Conservation (phyloP, 176 grass and related monocot species). For the Luzula sylvatica region DNA sequence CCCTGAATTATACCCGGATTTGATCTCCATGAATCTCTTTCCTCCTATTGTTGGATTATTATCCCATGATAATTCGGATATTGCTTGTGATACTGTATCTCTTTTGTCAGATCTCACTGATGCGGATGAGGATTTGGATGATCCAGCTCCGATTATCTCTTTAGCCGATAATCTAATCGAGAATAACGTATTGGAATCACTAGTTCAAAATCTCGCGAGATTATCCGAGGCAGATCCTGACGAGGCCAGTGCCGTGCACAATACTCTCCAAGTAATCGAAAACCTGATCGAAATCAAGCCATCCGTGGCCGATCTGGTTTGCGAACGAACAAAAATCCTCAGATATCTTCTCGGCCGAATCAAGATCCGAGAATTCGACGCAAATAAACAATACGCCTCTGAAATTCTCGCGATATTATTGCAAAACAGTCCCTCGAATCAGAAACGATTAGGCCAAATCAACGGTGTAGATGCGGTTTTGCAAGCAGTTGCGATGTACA, state of each 20-base stretch:
- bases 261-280: conserved; percentile 65
- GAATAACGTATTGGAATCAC: conserved; percentile 72
- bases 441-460: conserved; percentile 79
- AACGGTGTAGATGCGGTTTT: conserved; percentile 79
- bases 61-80: conserved; percentile 80
- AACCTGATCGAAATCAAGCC: conserved; percentile 81
- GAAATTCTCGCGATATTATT: conserved; percentile 88
- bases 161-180: conserved; percentile 62
- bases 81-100: conserved; percentile 61
- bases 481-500: conserved; percentile 88
- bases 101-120: conserved; percentile 88
- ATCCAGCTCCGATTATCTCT: conserved; percentile 42
- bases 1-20: conserved; percentile 78
- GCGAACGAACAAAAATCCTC: conserved; percentile 71
- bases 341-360: conserved; percentile 71
- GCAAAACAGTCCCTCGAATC: conserved; percentile 71
- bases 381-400: conserved; percentile 93
- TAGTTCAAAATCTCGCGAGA: conserved; percentile 75
- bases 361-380: conserved; percentile 77
- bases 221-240: conserved; percentile 73
- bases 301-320: conserved; percentile 64
- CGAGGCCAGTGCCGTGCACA: conserved; percentile 65
- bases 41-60: conserved; percentile 63
- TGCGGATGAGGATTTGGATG: conserved; percentile 46
- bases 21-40: conserved; percentile 54